Evolutionary conservation across 257 asterid genomes (phyloP).

Genomic region (Solanum phureja): DNA sequence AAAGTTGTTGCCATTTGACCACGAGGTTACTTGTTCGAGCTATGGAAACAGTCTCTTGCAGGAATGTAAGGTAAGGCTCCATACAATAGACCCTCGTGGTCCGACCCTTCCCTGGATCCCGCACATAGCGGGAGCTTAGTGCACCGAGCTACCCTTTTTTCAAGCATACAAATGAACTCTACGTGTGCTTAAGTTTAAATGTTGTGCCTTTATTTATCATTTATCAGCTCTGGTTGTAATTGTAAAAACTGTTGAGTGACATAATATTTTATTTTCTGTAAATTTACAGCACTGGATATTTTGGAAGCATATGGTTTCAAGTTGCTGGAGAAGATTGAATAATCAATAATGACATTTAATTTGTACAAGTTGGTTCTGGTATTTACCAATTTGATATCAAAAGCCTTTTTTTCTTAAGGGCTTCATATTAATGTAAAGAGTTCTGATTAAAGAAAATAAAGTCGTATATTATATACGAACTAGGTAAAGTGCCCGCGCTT

Average conservation of each 20-base stretch:
- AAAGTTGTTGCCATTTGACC: neutral
- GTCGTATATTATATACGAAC: neutral
- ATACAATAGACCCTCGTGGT: neutral
- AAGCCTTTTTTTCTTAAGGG: neutral
- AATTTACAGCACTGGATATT: slow-evolving; percentile 59
- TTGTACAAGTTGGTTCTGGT: neutral
- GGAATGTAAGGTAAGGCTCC: too few species aligned
- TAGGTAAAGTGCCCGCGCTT: too few species aligned
- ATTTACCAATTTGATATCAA: neutral
- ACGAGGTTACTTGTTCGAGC: too few species aligned
- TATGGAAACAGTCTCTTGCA: neutral
- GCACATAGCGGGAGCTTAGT: neutral
- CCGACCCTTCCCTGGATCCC: neutral
- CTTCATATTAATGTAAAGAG: neutral
- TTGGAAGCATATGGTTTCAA: slow-evolving; percentile 75
- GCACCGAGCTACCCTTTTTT: neutral
- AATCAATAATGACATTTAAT: neutral
- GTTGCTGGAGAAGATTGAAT: slow-evolving; percentile 65
- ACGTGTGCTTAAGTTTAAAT: neutral
- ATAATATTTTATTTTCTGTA: neutral
- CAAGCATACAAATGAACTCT: neutral
- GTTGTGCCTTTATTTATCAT: neutral
- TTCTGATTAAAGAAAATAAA: neutral
- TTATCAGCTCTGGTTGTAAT: neutral
- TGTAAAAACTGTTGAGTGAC: neutral